Percentiles rank a stretch among this genome's conserved stretches.
phyloP scores from a whole-genome alignment of 2,329 filamentous ascomycete species.

The Chrysosporium keratinophilum region DNA sequence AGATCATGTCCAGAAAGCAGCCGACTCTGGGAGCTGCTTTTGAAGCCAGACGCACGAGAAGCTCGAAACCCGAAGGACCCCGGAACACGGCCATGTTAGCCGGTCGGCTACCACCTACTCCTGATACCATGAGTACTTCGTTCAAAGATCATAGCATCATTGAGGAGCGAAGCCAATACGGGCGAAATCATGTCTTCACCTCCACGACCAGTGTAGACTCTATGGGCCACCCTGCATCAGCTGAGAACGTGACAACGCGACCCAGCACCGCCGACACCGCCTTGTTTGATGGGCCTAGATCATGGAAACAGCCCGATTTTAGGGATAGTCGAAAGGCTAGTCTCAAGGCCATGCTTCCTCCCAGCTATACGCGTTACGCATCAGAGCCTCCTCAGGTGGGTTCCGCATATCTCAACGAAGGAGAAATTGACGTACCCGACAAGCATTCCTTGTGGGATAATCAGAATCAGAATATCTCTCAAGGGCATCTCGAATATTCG shows the following conservation, averaged over 20 bases:
- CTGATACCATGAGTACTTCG: conserved; percentile 37
- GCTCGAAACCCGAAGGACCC: neutral
- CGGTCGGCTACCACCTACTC: conserved; percentile 31
- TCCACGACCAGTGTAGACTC: conserved; percentile 19
- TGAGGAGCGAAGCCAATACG: conserved; percentile 22
- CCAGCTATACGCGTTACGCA: conserved; percentile 15
- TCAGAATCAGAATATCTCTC: neutral
- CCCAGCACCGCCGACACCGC: conserved; percentile 26
- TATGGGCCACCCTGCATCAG: conserved; percentile 27
- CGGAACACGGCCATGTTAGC: conserved; percentile 21
- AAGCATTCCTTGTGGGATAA: neutral
- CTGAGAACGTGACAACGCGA: conserved; percentile 25
- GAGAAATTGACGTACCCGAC: neutral
- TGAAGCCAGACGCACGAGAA: conserved; percentile 17
- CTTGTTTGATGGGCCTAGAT: conserved; percentile 25
- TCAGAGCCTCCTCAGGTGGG: conserved; percentile 13
- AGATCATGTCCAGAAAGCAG: neutral
- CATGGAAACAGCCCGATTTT: conserved; percentile 23
- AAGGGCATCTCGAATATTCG: neutral
- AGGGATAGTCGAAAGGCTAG: conserved; percentile 17
- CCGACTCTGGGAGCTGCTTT: conserved; percentile 22
- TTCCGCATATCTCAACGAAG: neutral
- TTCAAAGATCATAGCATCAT: conserved; percentile 26
- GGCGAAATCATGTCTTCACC: conserved; percentile 13
- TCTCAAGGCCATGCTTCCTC: conserved; percentile 26